These are phyloP conservation scores for Citrus sp. DNA, from an alignment of 345 rosid species.

Conservation along the genomic window DNA sequence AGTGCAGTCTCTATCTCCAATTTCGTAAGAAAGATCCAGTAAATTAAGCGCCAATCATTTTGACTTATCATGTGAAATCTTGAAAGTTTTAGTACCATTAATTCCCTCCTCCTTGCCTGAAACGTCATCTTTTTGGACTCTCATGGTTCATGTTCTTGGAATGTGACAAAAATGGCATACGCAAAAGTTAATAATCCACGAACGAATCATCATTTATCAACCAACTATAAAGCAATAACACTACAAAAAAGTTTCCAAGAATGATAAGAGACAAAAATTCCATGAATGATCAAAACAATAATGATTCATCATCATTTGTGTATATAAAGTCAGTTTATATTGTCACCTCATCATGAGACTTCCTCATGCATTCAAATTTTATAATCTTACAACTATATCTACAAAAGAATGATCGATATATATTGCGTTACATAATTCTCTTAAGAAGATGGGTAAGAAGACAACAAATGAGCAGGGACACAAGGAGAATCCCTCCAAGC, in stretches of 20 bases:
- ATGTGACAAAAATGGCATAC: neutral
- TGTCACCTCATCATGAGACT: neutral
- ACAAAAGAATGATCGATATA: neutral
- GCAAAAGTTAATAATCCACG: too few species aligned
- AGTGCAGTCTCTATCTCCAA: neutral
- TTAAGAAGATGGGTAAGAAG: slow-evolving; percentile 43
- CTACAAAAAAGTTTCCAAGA: neutral
- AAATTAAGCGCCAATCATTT: neutral
- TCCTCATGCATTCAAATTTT: neutral
- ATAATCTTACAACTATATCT: neutral
- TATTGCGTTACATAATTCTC: neutral
- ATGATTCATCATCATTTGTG: neutral
- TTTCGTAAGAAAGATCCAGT: neutral
- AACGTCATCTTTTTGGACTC: neutral
- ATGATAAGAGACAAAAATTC: neutral
- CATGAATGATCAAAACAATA: neutral
- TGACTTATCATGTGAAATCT: neutral
- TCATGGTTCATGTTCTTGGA: neutral
- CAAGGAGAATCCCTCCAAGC: slow-evolving; percentile 52
- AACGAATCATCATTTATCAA: neutral
- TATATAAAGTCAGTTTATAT: neutral
- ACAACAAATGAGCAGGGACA: slow-evolving; percentile 41
- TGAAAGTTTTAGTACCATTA: neutral
- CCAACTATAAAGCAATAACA: neutral
- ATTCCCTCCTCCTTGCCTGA: neutral